Percentiles rank a stretch among this genome's conserved stretches.
phyloP scores from a whole-genome alignment of 768 basidiomycete genomes.

The Suillus brevipes region DNA sequence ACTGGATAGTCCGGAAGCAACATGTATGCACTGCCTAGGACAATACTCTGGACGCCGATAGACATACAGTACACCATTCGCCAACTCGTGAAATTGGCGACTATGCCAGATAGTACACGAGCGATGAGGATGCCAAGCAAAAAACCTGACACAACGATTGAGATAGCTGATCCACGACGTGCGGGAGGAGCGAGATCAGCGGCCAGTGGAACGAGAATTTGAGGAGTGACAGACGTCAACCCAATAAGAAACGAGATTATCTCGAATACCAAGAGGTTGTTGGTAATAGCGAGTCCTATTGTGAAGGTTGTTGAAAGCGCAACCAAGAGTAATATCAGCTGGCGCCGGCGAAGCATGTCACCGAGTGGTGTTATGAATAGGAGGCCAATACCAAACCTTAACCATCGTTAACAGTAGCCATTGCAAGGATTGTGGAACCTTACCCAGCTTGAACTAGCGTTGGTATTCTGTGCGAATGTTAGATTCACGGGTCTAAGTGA shows the following conservation, averaged over 20 bases:
- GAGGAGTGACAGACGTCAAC: conserved; percentile 40
- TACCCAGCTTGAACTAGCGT: conserved; percentile 71
- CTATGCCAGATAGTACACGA: conserved; percentile 37
- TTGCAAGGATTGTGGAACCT: conserved; percentile 8
- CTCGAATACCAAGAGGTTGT: conserved; percentile 33
- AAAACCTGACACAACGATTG: conserved; percentile 34
- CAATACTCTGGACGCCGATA: conserved; percentile 33
- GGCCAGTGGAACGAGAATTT: conserved; percentile 43
- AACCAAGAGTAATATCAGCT: conserved; percentile 39
- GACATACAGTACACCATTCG: conserved; percentile 43
- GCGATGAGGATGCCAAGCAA: conserved; percentile 31
- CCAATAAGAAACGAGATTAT: conserved; percentile 39
- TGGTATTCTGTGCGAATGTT: conserved; percentile 47
- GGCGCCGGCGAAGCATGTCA: conserved; percentile 46
- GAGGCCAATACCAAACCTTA: conserved; percentile 31
- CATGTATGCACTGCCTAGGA: conserved; percentile 32
- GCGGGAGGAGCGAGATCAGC: conserved; percentile 42
- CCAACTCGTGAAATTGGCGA: conserved; percentile 44
- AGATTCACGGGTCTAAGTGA: neutral
- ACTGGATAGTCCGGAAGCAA: conserved; percentile 44
- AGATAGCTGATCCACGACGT: conserved; percentile 24
- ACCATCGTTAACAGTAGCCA: neutral
- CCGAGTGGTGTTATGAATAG: conserved; percentile 47
- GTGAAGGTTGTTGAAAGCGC: conserved; percentile 36
- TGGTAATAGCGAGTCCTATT: conserved; percentile 40